Percentiles rank a stretch among this genome's conserved stretches.
Conservation (phyloP, 257 asterid genomes). For the Lantana camara region DNA sequence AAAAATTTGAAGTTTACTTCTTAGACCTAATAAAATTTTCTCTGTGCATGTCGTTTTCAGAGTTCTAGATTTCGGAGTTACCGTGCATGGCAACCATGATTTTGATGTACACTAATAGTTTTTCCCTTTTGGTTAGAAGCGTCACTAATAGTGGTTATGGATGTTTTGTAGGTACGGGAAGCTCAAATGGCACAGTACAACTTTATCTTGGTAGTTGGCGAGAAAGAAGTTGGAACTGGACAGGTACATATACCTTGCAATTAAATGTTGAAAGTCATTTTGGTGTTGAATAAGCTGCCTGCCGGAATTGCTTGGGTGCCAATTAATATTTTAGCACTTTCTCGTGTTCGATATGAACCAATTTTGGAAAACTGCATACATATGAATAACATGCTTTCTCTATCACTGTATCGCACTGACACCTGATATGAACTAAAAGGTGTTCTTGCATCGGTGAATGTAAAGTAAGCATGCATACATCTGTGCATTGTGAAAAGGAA, state of each 20-base stretch:
- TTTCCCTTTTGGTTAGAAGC: too few species aligned
- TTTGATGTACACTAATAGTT: slow-evolving; percentile 13
- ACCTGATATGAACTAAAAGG: not conserved
- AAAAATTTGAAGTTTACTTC: not conserved
- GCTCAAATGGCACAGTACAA: slow-evolving; percentile 95
- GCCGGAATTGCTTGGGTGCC: not conserved
- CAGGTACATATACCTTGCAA: slow-evolving; percentile 48
- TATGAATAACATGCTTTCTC: not conserved
- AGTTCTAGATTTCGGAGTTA: slow-evolving; percentile 11
- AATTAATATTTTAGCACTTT: not conserved
- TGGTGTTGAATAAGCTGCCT: not conserved
- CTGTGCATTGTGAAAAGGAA: not conserved
- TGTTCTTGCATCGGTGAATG: too few species aligned
- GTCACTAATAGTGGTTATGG: slow-evolving; percentile 14
- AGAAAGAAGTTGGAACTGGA: slow-evolving; percentile 79
- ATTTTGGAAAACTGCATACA: not conserved
- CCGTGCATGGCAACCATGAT: not conserved
- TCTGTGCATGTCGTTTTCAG: not conserved
- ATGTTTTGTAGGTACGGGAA: slow-evolving; percentile 80
- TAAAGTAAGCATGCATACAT: too few species aligned
- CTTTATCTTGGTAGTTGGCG: slow-evolving; percentile 95
- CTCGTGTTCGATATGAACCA: not conserved
- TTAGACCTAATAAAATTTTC: not conserved
- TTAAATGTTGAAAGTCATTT: not conserved
- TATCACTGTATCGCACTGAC: not conserved